These are phyloP conservation scores for Prototheca cutis DNA, from an alignment of 163 green algal species.

Conservation along the genomic window DNA sequence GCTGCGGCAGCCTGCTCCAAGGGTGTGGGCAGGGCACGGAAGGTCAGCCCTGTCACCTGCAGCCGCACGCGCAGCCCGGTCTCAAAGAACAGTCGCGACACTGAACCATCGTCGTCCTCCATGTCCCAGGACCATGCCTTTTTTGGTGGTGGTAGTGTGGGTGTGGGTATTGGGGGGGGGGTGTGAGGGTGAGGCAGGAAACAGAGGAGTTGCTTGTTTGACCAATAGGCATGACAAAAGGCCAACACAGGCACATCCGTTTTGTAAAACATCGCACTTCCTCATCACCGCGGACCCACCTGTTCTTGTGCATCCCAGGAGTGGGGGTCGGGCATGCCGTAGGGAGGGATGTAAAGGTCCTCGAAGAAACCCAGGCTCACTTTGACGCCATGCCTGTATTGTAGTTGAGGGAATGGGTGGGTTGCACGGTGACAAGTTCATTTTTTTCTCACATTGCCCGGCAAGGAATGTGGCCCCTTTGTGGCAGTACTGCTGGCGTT, in stretches of 20 bases:
- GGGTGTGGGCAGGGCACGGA: conserved; percentile 31
- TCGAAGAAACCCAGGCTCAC: conserved; percentile 88
- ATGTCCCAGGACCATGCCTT: conserved; percentile 27
- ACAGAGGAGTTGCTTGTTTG: too few species aligned
- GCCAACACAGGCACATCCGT: too few species aligned
- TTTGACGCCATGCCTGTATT: conserved; percentile 49
- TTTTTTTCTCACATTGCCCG: too few species aligned
- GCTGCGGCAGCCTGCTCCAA: conserved; percentile 1
- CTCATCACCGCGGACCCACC: not conserved
- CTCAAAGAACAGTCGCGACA: conserved; percentile 55
- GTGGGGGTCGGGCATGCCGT: conserved; percentile 49
- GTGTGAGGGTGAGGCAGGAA: not conserved
- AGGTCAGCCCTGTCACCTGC: conserved; percentile 48
- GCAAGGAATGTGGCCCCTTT: too few species aligned
- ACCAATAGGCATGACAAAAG: too few species aligned
- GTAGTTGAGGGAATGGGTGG: not conserved
- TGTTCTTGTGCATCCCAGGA: conserved; percentile 19
- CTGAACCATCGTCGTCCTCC: conserved; percentile 13
- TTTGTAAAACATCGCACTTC: too few species aligned
- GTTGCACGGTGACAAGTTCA: conserved; percentile 7
- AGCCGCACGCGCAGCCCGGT: conserved; percentile 65
- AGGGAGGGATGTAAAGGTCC: conserved; percentile 73
- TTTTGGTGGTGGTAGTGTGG: not conserved
- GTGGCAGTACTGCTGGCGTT: too few species aligned
- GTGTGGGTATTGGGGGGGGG: conserved; percentile 3